Evolutionary conservation across 2,329 filamentous ascomycete species (phyloP), one percentile per base, ranked within the genome.

Genomic region (Polychaeton citri): DNA sequence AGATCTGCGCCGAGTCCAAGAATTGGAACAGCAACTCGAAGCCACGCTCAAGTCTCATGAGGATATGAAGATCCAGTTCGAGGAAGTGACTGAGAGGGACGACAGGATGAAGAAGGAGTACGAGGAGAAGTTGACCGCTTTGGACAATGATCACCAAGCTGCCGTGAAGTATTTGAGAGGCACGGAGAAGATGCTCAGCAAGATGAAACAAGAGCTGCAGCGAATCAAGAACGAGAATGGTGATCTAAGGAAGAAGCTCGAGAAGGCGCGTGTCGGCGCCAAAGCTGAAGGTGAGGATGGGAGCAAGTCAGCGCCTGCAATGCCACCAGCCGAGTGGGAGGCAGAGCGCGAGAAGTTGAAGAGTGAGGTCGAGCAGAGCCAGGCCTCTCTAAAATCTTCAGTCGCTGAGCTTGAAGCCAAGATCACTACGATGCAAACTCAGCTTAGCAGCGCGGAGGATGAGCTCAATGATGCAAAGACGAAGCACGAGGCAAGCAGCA

Each of bases 141-240:
- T 98, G 20, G 87, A 96, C 61, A 93, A 87, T 55, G 90, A 98
- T 58, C 95, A 98, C 57, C 86, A 95, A 59, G 94, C 90, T 30
- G 88, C 90, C 12, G 87, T 96, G 34, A 90, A 95, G 60, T 98
- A 98, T 53, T 84, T 98, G 47, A 92, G 94, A 61, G 90, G 90
- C 39, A 96, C 90, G 2, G 90, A 98, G 62, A 96, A 95, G 71
- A 95, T 98, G 86, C 74, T 98, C 33, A 87, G 90, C 61, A 88
- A 92, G 59, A 88, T 98, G 71, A 96, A 96, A 65, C 86, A 95
- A 52, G 90, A 98, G 62, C 69, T 98, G n/a, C 71, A 81, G 37
- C 83, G 86, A 39, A 90, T 92, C 63, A 96, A 96, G 69, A 64
- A 76, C 9, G 81, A 90, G 42, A 95, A 95, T 52, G 66, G 70